Conservation (phyloP, 768 basidiomycete genomes). For the Russula ochroleuca region DNA sequence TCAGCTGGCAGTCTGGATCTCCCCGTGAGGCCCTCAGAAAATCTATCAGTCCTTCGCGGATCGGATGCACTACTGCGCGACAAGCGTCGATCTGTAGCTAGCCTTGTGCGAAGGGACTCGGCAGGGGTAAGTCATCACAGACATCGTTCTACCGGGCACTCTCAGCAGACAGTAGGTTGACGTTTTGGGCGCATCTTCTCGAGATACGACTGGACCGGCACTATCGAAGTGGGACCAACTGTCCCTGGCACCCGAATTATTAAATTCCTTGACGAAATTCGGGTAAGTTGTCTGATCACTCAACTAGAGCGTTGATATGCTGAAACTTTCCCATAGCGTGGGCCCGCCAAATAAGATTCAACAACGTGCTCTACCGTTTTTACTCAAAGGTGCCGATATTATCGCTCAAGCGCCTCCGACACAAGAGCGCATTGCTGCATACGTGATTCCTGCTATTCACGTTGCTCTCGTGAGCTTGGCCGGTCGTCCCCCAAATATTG, state of each 20-base stretch:
- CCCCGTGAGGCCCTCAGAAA: conserved; percentile 52
- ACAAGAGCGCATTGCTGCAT: conserved; percentile 96
- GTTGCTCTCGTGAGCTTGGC: conserved; percentile 64
- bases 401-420: conserved; percentile 99
- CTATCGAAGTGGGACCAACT: conserved; percentile 97
- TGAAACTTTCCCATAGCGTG: conserved; percentile 48
- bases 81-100: conserved; percentile 72
- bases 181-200: conserved; percentile 51
- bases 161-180: conserved; percentile 40
- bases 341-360: conserved; percentile 99
- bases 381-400: conserved; percentile 90
- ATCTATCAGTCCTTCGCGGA: conserved; percentile 36
- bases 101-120: conserved; percentile 70
- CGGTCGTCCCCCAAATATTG: conserved; percentile 57
- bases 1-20: conserved; percentile 77
- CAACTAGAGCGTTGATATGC: conserved; percentile 12
- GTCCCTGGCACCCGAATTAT: conserved; percentile 75
- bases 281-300: conserved; percentile 55
- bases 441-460: conserved; percentile 88
- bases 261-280: conserved; percentile 87
- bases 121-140: conserved; percentile 50
- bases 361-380: conserved; percentile 92
- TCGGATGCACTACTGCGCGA: conserved; percentile 48
- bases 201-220: conserved; percentile 65
- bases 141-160: conserved; percentile 18